phyloP scores from a whole-genome alignment of 495 filamentous ascomycete species.

The Barbatosphaeria neglecta region DNA sequence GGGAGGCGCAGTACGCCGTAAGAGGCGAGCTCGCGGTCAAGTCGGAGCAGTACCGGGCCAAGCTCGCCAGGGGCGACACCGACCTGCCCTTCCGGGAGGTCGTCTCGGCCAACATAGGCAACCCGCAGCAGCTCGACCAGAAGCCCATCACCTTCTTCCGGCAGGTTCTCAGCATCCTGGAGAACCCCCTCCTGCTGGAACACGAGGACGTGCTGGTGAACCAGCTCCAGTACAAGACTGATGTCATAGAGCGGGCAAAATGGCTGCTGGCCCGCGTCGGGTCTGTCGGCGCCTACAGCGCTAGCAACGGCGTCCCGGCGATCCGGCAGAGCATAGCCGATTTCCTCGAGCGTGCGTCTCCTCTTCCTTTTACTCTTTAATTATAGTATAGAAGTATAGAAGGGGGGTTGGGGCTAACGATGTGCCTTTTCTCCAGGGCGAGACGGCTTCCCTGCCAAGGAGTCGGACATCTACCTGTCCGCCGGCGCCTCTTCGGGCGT shows the following conservation, averaged over 20 bases:
- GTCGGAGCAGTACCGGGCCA: conserved; percentile 76
- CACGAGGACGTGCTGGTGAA: conserved; percentile 58
- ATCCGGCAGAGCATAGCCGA: conserved; percentile 82
- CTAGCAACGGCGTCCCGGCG: conserved; percentile 73
- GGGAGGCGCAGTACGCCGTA: conserved; percentile 85
- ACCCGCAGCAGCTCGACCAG: conserved; percentile 96
- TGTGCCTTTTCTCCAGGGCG: too few relatives aligned
- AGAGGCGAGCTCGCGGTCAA: conserved; percentile 87
- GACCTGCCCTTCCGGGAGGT: conserved; percentile 78
- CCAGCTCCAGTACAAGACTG: conserved; percentile 68
- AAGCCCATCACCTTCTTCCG: conserved; percentile 98
- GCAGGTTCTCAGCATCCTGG: conserved; percentile 87
- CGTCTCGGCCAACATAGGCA: conserved; percentile 96
- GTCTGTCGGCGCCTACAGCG: conserved; percentile 92
- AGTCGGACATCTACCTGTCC: conserved; percentile 71
- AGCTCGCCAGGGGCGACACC: conserved; percentile 40
- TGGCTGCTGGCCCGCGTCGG: conserved; percentile 69
- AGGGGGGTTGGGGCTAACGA: too few relatives aligned
- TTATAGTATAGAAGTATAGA: too few relatives aligned
- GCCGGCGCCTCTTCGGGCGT: conserved; percentile 90
- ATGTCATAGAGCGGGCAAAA: conserved; percentile 76
- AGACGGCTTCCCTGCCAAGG: conserved; percentile 75
- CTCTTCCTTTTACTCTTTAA: neutral
- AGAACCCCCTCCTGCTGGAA: conserved; percentile 76
- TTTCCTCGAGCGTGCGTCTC: conserved; percentile 67